A percentile compares a stretch with the other conserved stretches of the same genome.
Conservation (phyloP, 345 rosid genomes). For the Combretum micranthum region DNA sequence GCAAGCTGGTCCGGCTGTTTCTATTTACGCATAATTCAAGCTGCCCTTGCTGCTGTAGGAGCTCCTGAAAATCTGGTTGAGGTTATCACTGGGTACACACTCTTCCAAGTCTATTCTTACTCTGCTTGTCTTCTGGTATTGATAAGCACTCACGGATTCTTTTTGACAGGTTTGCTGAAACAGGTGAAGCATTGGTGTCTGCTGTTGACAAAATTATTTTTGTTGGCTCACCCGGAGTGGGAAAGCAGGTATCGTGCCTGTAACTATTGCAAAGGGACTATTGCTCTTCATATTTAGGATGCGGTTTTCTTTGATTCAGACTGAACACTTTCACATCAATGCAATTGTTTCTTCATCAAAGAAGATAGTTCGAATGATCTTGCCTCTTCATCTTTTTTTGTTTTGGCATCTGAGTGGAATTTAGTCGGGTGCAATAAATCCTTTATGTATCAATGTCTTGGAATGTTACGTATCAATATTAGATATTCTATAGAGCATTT, state of each 20-base stretch:
- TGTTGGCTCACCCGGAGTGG: constrained; percentile 96
- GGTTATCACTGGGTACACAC: constrained; percentile 79
- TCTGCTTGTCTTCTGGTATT: constrained; percentile 2
- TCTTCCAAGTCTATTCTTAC: constrained; percentile 2
- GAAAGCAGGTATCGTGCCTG: constrained; percentile 64
- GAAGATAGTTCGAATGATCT: constrained; percentile 1
- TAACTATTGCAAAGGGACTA: neutral
- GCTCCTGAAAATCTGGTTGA: constrained; percentile 97
- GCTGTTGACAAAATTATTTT: constrained; percentile 90
- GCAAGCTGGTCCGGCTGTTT: constrained; percentile 98
- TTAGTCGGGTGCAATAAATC: too few relatives aligned
- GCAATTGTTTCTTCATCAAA: neutral
- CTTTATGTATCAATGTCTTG: too few relatives aligned
- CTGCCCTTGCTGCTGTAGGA: constrained; percentile 92
- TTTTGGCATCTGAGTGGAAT: neutral
- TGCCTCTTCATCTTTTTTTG: neutral
- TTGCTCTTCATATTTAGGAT: neutral
- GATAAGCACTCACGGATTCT: constrained; percentile 13
- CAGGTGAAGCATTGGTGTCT: constrained; percentile 93
- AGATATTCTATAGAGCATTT: too few relatives aligned
- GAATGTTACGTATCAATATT: too few relatives aligned
- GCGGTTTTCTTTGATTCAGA: neutral
- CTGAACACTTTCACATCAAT: too few relatives aligned
- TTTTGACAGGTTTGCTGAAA: constrained; percentile 68
- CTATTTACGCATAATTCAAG: constrained; percentile 87